Conservation (phyloP, 352 stramenopile genomes). For the Phytophthora agathidicida region DNA sequence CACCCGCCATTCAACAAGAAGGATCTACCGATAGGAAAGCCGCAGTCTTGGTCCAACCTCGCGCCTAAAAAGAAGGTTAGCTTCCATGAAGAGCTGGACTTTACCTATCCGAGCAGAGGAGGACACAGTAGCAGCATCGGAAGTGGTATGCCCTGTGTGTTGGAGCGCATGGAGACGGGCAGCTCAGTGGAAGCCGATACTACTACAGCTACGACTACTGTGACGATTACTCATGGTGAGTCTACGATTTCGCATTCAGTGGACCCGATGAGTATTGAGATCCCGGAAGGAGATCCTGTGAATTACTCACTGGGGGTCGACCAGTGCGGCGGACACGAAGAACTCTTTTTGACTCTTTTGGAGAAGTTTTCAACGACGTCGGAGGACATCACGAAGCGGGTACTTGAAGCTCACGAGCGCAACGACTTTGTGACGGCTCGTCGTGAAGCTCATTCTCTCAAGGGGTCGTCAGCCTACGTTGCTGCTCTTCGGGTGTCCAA, state of each 20-base stretch:
- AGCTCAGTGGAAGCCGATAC: slow-evolving; percentile 22
- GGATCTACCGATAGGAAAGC: slow-evolving; percentile 17
- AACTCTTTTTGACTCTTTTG: slow-evolving; percentile 76
- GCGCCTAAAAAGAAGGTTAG: slow-evolving; percentile 38
- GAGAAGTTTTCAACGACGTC: slow-evolving; percentile 66
- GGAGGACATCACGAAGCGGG: slow-evolving; percentile 48
- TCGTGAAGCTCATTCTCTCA: slow-evolving; percentile 77
- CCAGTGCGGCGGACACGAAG: slow-evolving; percentile 72
- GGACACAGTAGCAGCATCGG: slow-evolving; percentile 18
- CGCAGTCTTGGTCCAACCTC: slow-evolving; percentile 13
- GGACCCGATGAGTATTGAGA: slow-evolving; percentile 49
- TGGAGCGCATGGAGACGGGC: slow-evolving; percentile 34
- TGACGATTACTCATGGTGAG: not conserved
- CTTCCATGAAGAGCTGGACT: slow-evolving; percentile 30
- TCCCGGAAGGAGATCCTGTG: slow-evolving; percentile 76
- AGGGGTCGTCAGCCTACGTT: slow-evolving; percentile 79
- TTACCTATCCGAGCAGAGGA: slow-evolving; percentile 13
- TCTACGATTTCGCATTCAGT: slow-evolving; percentile 13
- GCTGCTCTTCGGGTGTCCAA: slow-evolving; percentile 76
- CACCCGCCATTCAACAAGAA: slow-evolving; percentile 54
- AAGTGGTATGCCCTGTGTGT: slow-evolving; percentile 26
- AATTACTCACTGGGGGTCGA: slow-evolving; percentile 76
- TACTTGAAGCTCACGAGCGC: slow-evolving; percentile 48
- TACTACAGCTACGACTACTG: no score
- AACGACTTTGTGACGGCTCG: slow-evolving; percentile 55